These are phyloP conservation scores for Tolypocladium tundrense DNA, from an alignment of 2,329 filamentous ascomycete species.

Conservation along the genomic window DNA sequence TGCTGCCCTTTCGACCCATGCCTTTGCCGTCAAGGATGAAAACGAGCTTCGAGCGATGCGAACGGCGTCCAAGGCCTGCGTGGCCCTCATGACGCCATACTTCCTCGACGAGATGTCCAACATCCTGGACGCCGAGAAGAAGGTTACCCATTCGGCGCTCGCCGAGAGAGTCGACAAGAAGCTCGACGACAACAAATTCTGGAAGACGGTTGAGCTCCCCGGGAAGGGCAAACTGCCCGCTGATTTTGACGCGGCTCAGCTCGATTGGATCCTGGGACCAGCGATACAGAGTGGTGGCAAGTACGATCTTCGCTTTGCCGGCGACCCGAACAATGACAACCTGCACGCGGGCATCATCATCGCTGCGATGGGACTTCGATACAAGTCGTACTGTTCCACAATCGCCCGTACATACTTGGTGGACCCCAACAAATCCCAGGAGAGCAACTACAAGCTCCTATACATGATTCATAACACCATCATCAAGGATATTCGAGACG, in stretches of 20 bases:
- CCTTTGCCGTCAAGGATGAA: conserved; percentile 90
- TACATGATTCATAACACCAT: conserved; percentile 78
- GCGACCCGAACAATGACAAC: conserved; percentile 68
- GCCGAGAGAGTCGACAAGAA: conserved; percentile 84
- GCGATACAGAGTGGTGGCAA: conserved; percentile 91
- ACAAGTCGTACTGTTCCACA: conserved; percentile 90
- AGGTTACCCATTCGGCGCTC: conserved; percentile 80
- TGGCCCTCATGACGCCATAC: conserved; percentile 89
- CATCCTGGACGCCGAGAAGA: conserved; percentile 92
- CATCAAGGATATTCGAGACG: conserved; percentile 82
- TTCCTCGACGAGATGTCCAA: conserved; percentile 98
- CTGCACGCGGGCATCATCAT: conserved; percentile 91
- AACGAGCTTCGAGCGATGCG: conserved; percentile 88
- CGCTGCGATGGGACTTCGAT: conserved; percentile 81
- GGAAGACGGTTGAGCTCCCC: conserved; percentile 65
- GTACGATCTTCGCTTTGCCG: conserved; percentile 77
- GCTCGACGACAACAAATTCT: conserved; percentile 89
- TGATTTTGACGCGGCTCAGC: conserved; percentile 77
- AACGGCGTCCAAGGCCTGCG: conserved; percentile 87
- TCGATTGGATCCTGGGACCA: conserved; percentile 90
- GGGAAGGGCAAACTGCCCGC: conserved; percentile 67
- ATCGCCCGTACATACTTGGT: conserved; percentile 93
- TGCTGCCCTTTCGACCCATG: conserved; percentile 67
- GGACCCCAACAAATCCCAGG: conserved; percentile 92
- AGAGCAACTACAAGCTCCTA: conserved; percentile 86